Evolutionary conservation across 441 rosid species (phyloP).

Genomic region (Populus hybrid): DNA sequence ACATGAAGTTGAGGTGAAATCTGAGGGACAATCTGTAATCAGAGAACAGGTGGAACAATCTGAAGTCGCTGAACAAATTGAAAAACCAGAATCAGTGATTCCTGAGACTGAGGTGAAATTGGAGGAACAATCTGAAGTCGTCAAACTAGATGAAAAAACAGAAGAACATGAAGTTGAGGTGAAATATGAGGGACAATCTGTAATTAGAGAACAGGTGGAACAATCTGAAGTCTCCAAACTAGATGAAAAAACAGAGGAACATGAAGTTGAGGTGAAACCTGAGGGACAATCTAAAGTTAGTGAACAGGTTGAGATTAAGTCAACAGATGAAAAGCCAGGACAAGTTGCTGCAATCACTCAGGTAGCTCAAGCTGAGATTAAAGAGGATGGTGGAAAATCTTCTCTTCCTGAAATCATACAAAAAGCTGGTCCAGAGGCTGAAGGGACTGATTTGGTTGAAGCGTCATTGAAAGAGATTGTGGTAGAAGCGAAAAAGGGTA

Average conservation of each 20-base stretch:
- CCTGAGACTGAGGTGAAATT: not conserved
- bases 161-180: slow-evolving; percentile 8
- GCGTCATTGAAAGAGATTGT: slow-evolving; percentile 7
- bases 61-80: not conserved
- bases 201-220: not conserved
- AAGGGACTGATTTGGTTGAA: slow-evolving; percentile 6
- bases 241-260: slow-evolving; percentile 11
- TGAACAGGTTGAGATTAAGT: slow-evolving; percentile 19
- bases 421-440: slow-evolving; percentile 6
- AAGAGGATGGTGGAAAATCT: not conserved
- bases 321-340: not conserved
- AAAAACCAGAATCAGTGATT: slow-evolving; percentile 5
- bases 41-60: not conserved
- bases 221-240: slow-evolving; percentile 11
- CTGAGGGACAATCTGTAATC: not conserved
- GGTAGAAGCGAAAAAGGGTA: slow-evolving; percentile 2
- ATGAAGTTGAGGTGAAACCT: not conserved
- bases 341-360: slow-evolving; percentile 11
- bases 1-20: no score
- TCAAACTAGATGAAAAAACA: not conserved
- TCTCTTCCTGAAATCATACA: slow-evolving; percentile 9
- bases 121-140: not conserved
- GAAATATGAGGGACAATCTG: not conserved
- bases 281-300: not conserved
- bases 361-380: slow-evolving; percentile 12